A percentile compares a stretch with the other conserved stretches of the same genome.
These are phyloP conservation scores for Leccinum subtestaceum DNA, from an alignment of 768 basidiomycete genomes.

Conservation along the genomic window DNA sequence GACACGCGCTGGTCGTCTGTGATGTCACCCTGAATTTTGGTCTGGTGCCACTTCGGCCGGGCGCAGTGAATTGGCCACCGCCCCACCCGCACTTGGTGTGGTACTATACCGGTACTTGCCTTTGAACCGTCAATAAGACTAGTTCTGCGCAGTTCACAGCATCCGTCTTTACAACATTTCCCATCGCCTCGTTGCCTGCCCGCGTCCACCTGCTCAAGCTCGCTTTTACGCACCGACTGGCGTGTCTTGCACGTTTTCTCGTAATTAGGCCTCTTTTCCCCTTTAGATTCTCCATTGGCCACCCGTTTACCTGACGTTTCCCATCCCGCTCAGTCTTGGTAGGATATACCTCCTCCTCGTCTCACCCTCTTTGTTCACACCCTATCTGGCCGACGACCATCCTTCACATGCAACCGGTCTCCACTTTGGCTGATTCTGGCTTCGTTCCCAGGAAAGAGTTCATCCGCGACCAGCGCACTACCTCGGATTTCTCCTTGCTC, in stretches of 20 bases:
- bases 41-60: neutral
- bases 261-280: slow-evolving; percentile 24
- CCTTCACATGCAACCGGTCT: slow-evolving; percentile 32
- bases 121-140: neutral
- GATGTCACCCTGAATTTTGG: slow-evolving; percentile 28
- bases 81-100: neutral
- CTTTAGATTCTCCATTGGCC: slow-evolving; percentile 30
- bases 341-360: slow-evolving; percentile 26
- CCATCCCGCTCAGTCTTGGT: slow-evolving; percentile 29
- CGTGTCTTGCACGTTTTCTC: slow-evolving; percentile 35
- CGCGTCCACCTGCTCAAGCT: slow-evolving; percentile 10
- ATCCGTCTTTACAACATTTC: neutral
- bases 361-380: slow-evolving; percentile 20
- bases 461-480: slow-evolving; percentile 50
- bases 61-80: neutral
- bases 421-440: slow-evolving; percentile 40
- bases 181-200: slow-evolving; percentile 7
- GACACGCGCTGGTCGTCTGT: slow-evolving; percentile 20
- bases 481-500: slow-evolving; percentile 65
- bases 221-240: slow-evolving; percentile 18
- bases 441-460: slow-evolving; percentile 76
- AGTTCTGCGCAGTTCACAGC: slow-evolving; percentile 12
- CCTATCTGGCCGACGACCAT: slow-evolving; percentile 22
- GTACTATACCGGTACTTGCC: neutral
- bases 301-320: slow-evolving; percentile 40